Evolutionary conservation across 2,329 filamentous ascomycete genomes (phyloP).

Genomic region (Colletotrichum kahawae): DNA sequence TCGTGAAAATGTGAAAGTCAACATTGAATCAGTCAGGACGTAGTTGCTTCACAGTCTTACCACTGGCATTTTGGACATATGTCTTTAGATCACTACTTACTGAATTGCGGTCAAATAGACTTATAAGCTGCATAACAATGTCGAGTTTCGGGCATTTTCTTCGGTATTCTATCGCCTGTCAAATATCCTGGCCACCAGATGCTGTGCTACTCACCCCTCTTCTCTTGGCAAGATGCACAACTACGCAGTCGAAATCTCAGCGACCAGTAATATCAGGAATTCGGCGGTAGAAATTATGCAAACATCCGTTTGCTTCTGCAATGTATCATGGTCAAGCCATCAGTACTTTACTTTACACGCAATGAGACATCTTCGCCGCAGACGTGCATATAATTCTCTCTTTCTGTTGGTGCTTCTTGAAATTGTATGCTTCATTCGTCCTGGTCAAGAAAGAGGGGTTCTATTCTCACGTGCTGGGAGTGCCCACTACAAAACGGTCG

Average conservation of each 20-base stretch:
- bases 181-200: neutral
- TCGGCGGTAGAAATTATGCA: neutral
- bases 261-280: neutral
- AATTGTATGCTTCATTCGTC: neutral
- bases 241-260: neutral
- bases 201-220: neutral
- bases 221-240: neutral
- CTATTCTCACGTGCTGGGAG: neutral
- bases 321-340: neutral
- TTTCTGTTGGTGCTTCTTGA: neutral
- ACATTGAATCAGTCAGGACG: neutral
- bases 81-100: accelerated
- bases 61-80: neutral
- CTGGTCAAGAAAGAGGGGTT: neutral
- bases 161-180: neutral
- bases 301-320: neutral
- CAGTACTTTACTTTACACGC: neutral
- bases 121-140: accelerated
- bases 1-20: neutral
- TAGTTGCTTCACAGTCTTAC: neutral
- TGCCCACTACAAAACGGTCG: neutral
- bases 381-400: neutral
- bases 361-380: neutral
- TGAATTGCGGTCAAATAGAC: neutral
- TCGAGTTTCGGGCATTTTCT: neutral